Conservation (phyloP, 2,329 filamentous ascomycete species). For the Colletotrichum gigasporum region DNA sequence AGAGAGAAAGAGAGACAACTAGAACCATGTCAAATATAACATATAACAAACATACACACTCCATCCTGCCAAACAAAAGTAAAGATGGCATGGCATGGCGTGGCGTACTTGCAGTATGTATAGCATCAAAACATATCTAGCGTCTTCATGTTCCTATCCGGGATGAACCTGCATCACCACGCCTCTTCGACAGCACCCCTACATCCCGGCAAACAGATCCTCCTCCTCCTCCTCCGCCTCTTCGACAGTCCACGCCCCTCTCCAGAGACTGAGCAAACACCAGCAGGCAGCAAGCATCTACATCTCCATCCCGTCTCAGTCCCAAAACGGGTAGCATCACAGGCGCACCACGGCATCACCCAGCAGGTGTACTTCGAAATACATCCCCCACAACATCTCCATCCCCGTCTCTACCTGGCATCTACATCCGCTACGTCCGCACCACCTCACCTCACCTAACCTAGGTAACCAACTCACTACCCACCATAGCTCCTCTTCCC, state of each 20-base stretch:
- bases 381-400: slow-evolving; percentile 2
- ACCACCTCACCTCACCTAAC: neutral
- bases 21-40: too few relatives aligned
- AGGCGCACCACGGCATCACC: neutral
- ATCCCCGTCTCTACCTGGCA: neutral
- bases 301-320: neutral
- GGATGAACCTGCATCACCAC: neutral
- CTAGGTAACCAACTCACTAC: neutral
- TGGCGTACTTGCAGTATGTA: too few relatives aligned
- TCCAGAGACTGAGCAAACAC: too few relatives aligned
- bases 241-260: neutral
- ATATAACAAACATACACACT: too few relatives aligned
- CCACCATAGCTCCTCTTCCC: neutral
- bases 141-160: too few relatives aligned
- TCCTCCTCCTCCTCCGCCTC: neutral
- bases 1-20: too few relatives aligned
- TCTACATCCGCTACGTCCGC: slow-evolving; percentile 2
- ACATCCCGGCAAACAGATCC: neutral
- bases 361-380: neutral
- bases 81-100: too few relatives aligned
- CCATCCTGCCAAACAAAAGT: too few relatives aligned
- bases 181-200: neutral
- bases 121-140: too few relatives aligned
- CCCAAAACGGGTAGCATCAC: slow-evolving; percentile 4
- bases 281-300: too few relatives aligned